A percentile compares a stretch with the other conserved stretches of the same genome.
These are phyloP conservation scores for Marasmius tenuissimus DNA, from an alignment of 1,284 basidiomycete genomes.

Conservation along the genomic window DNA sequence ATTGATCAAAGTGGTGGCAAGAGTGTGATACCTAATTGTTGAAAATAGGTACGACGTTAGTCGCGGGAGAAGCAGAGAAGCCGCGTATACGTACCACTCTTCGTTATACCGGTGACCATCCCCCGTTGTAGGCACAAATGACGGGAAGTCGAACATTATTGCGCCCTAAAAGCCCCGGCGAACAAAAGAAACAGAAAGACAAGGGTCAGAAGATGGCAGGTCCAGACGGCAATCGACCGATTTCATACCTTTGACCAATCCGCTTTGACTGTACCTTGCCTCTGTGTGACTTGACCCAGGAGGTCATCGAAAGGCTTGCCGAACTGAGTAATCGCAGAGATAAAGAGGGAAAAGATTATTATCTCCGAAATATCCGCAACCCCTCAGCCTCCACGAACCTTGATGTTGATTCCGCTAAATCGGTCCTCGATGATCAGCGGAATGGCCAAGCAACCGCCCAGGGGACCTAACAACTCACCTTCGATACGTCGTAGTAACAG, in stretches of 20 bases:
- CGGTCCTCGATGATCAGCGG: neutral
- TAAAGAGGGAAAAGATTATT: neutral
- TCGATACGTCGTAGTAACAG: slow-evolving; percentile 34
- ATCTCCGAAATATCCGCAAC: neutral
- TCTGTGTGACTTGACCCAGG: slow-evolving; percentile 33
- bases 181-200: neutral
- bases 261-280: slow-evolving; percentile 25
- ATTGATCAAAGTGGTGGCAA: slow-evolving; percentile 31
- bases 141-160: slow-evolving; percentile 38
- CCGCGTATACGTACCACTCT: slow-evolving; percentile 22
- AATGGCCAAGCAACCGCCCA: neutral
- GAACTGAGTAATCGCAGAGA: slow-evolving; percentile 21
- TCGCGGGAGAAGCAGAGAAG: neutral
- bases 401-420: slow-evolving; percentile 34
- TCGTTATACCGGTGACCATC: slow-evolving; percentile 34
- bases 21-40: slow-evolving; percentile 22
- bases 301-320: slow-evolving; percentile 34
- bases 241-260: slow-evolving; percentile 32
- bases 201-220: neutral
- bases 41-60: neutral
- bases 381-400: slow-evolving; percentile 17
- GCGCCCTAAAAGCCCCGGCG: slow-evolving; percentile 23
- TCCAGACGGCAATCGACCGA: too few relatives aligned
- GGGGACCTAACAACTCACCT: slow-evolving; percentile 20
- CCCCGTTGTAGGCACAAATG: slow-evolving; percentile 30